phyloP scores from a whole-genome alignment of 805 yeast genomes.

The Metschnikowia cerradonensis region DNA sequence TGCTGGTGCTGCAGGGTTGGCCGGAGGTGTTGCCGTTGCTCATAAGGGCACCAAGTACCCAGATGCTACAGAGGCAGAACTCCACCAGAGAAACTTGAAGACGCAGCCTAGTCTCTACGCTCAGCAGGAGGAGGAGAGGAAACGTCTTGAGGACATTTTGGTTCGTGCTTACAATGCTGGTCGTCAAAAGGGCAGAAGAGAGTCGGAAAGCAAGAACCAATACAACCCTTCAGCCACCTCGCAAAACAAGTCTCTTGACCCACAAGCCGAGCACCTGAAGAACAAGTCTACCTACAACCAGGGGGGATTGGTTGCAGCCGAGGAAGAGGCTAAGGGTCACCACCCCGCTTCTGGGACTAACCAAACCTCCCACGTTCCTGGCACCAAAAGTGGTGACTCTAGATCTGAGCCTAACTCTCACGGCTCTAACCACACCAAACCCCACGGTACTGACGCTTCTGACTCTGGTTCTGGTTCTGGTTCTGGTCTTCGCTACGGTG shows the following conservation, averaged over 20 bases:
- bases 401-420: neutral
- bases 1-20: conserved; percentile 9
- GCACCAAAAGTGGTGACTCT: neutral
- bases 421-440: neutral
- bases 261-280: conserved; percentile 21
- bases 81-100: conserved; percentile 19
- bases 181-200: conserved; percentile 13
- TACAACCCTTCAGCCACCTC: conserved; percentile 7
- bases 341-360: neutral
- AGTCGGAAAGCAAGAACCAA: conserved; percentile 2
- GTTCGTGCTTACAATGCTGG: conserved; percentile 19
- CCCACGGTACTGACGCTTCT: neutral
- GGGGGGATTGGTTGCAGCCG: conserved; percentile 23
- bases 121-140: conserved; percentile 12
- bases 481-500: neutral
- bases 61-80: conserved; percentile 25
- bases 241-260: conserved; percentile 13
- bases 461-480: neutral
- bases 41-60: conserved; percentile 11
- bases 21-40: conserved; percentile 15
- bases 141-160: conserved; percentile 11
- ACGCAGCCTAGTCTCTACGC: conserved; percentile 22
- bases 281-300: conserved; percentile 33
- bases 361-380: neutral
- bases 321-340: conserved; percentile 12